Evolutionary conservation across 1,284 basidiomycete genomes (phyloP), one percentile per base, ranked within the genome.

Genomic region (Gymnopus androsaceus): DNA sequence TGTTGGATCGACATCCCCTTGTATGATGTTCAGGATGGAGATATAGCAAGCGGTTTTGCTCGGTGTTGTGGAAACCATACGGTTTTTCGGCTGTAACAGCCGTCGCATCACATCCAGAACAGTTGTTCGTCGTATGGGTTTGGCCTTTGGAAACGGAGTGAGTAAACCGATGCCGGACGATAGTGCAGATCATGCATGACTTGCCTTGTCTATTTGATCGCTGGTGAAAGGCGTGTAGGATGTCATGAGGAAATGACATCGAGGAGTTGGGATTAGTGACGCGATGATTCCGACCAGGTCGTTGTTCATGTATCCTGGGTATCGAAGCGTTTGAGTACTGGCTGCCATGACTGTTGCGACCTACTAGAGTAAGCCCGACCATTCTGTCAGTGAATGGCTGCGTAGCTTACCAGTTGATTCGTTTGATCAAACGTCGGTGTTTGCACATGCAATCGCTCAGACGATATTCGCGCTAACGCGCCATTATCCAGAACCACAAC

Each of bases 291-390:
- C 94, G 61, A 98, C 94, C 31, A 98, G 85, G 69, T 99, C 96
- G 67, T 99, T 99, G 80, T 99, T 99, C 96, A 98, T 99, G 75
- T 99, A 99, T 50, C 94, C 93, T 0, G 97, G 97, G 75, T 98
- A 99, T 64, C 97, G 87, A 23, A 99, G 82, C 15, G 97, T 99
- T 66, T 96, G 94, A 0, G 96, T 99, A 58, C 94, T 96, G 3
- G 96, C 96, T 9, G 96, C 92, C 83, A 98, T 96, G 49, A 97
- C 94, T 1, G 95, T 97, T 2, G 95, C 88, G 0, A 93, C 91
- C 93, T 97, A n/a, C n/a, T n/a, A 57, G 11, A 61, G 52, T 2
- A 44, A 37, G 51, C 11, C 48, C 23, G 27, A 38, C 34, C 21
- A 15, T 14, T 33, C 19, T 21, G 8, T 11, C 17, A 17, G 2